Conservation (phyloP, 78 protist genomes). For the Dictyostelium intermedium region DNA sequence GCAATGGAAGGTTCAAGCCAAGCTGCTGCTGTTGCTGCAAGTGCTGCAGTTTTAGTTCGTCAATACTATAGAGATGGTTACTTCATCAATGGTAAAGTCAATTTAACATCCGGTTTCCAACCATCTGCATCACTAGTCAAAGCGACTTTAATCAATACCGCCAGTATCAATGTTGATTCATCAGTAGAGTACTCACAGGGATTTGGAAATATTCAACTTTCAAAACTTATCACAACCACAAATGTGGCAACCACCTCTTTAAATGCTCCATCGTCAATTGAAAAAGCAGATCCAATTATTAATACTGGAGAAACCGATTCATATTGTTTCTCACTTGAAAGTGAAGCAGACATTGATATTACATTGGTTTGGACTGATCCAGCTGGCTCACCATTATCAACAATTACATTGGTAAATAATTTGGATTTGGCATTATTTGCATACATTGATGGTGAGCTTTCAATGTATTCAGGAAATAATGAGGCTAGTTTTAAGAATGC, state of each 20-base stretch:
- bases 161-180: background rate
- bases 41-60: constrained; percentile 22
- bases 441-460: background rate
- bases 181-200: background rate
- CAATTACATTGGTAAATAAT: background rate
- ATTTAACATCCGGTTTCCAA: background rate
- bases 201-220: background rate
- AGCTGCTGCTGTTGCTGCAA: background rate
- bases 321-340: background rate
- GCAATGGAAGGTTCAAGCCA: constrained; percentile 51
- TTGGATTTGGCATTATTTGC: background rate
- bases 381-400: constrained; percentile 31
- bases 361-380: constrained; percentile 52
- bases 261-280: background rate
- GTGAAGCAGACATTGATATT: background rate
- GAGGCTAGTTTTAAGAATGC: background rate
- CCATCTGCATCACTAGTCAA: constrained; percentile 27
- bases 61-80: constrained; percentile 33
- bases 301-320: background rate
- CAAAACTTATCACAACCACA: background rate
- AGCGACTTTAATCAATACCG: constrained; percentile 32
- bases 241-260: background rate
- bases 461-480: background rate
- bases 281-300: background rate
- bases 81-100: background rate